Evolutionary conservation across 345 rosid genomes (phyloP).

Genomic region (Pistacia integerrima): DNA sequence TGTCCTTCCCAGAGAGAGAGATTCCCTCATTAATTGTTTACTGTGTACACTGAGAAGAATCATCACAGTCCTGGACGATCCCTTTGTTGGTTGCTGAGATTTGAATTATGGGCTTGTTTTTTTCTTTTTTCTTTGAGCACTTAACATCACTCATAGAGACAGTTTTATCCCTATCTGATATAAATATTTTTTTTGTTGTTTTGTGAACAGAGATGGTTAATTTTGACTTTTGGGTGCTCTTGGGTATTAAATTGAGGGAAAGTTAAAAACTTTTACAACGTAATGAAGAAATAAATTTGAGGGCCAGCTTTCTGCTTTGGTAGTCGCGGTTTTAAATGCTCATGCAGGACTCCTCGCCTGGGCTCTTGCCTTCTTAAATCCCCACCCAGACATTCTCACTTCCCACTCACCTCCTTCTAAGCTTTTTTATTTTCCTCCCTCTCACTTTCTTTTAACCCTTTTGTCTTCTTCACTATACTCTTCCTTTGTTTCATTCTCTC

Average conservation of each 20-base stretch:
- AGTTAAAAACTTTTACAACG: neutral
- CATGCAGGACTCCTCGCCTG: constrained; percentile 43
- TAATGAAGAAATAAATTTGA: constrained; percentile 19
- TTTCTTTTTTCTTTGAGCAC: neutral
- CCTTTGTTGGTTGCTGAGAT: constrained; percentile 8
- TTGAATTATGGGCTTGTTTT: neutral
- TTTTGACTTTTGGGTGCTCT: neutral
- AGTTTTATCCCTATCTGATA: neutral
- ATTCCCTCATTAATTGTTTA: constrained; percentile 46
- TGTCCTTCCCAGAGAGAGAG: constrained; percentile 41
- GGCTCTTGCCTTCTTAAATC: constrained; percentile 42
- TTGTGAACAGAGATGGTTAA: neutral
- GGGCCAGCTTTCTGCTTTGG: constrained; percentile 70
- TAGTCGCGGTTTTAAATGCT: constrained; percentile 78
- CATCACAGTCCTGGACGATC: constrained; percentile 20
- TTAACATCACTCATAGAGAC: neutral
- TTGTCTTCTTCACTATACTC: neutral
- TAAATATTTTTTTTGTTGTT: neutral
- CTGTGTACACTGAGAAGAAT: constrained; percentile 5
- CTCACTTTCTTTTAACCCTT: neutral
- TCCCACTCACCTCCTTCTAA: constrained; percentile 29
- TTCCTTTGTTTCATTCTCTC: neutral
- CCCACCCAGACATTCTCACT: constrained; percentile 50
- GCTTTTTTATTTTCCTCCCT: neutral
- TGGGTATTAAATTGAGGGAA: neutral